These are phyloP conservation scores for Conticribra guillardii DNA, from an alignment of 108 stramenopile genomes.

Conservation along the genomic window DNA sequence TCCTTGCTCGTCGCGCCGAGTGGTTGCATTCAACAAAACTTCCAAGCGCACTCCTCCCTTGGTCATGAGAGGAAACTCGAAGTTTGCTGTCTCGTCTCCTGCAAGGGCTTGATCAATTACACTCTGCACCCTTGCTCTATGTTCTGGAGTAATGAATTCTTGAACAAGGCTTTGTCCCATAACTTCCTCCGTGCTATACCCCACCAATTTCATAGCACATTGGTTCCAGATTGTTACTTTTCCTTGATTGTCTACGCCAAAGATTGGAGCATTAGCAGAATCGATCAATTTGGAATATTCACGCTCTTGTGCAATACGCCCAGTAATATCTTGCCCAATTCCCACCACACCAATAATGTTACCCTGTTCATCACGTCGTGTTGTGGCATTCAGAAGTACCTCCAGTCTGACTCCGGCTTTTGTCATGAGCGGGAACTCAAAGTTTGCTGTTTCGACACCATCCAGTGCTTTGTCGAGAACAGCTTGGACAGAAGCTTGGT, in stretches of 20 bases:
- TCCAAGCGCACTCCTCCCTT: constrained; percentile 53
- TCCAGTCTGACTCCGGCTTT: constrained; percentile 41
- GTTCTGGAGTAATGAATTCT: constrained; percentile 37
- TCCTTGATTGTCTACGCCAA: constrained; percentile 69
- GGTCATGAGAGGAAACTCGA: constrained; percentile 69
- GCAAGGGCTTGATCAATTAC: constrained; percentile 28
- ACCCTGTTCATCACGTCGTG: constrained; percentile 43
- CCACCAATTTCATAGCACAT: constrained; percentile 69
- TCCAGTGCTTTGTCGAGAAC: constrained; percentile 39
- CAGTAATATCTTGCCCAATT: constrained; percentile 68
- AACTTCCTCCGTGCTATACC: constrained; percentile 69
- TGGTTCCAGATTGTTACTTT: constrained; percentile 67
- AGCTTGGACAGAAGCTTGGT: constrained; percentile 27
- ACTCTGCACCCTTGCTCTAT: constrained; percentile 22
- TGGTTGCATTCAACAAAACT: constrained; percentile 76
- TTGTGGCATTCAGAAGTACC: constrained; percentile 61
- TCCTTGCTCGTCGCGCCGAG: constrained; percentile 68
- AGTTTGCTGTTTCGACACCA: constrained; percentile 59
- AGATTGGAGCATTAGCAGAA: constrained; percentile 76
- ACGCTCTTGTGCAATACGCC: constrained; percentile 39
- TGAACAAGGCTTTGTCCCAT: constrained; percentile 46
- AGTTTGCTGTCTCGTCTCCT: constrained; percentile 77
- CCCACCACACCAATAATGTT: constrained; percentile 57
- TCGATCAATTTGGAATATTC: constrained; percentile 66
- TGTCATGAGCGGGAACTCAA: constrained; percentile 56